These are phyloP conservation scores for Lasiosphaeris hirsuta DNA, from an alignment of 495 filamentous ascomycete species.

Conservation along the genomic window DNA sequence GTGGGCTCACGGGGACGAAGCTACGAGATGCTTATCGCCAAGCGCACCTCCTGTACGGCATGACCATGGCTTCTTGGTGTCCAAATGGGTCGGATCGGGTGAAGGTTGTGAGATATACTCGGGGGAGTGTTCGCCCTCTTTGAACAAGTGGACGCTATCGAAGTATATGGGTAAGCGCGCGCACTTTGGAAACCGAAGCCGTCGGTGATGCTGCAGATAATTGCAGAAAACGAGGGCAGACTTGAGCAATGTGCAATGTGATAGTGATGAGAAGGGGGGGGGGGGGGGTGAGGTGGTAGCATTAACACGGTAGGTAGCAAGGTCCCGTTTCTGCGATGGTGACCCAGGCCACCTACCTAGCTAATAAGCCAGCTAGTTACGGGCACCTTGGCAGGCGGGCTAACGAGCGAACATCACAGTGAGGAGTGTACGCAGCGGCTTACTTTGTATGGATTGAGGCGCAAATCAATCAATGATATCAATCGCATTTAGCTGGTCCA, in stretches of 20 bases:
- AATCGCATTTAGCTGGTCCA: too few species aligned
- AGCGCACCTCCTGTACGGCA: slow-evolving; percentile 24
- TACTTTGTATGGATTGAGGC: too few species aligned
- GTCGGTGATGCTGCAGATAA: slow-evolving; percentile 1
- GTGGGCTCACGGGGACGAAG: slow-evolving; percentile 20
- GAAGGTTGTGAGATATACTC: slow-evolving; percentile 1
- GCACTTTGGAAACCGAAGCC: slow-evolving; percentile 8
- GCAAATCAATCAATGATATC: too few species aligned
- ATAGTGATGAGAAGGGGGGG: slow-evolving; percentile 14
- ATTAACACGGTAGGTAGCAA: not conserved
- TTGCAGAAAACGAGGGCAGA: too few species aligned
- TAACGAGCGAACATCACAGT: too few species aligned
- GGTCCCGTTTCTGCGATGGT: not conserved
- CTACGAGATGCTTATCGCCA: slow-evolving; percentile 24
- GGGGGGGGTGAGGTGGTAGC: slow-evolving; percentile 1
- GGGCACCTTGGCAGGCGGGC: too few species aligned
- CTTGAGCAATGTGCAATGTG: slow-evolving; percentile 9
- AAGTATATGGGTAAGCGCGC: slow-evolving; percentile 9
- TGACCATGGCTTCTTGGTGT: slow-evolving; percentile 15
- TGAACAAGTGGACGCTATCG: not conserved
- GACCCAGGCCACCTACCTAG: too few species aligned
- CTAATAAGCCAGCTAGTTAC: too few species aligned
- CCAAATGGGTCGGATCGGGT: slow-evolving; percentile 6
- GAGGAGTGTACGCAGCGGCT: too few species aligned
- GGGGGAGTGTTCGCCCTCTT: not conserved